A percentile compares a stretch with the other conserved stretches of the same genome.
Evolutionary conservation across 2,329 filamentous ascomycete species (phyloP).

Genomic region (Cytospora schulzeri): DNA sequence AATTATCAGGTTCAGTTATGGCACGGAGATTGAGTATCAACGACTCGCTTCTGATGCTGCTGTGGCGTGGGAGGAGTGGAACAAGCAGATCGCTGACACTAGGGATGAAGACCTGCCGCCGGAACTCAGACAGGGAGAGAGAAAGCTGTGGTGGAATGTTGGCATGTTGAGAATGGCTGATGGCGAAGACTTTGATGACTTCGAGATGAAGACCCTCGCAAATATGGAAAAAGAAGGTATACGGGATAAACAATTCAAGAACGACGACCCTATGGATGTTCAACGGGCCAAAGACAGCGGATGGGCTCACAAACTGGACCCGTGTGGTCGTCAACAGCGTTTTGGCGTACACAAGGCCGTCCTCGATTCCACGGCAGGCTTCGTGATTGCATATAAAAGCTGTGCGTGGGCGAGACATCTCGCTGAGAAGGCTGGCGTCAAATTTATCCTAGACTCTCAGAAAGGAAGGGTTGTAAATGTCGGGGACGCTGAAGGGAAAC

Average conservation of each 20-base stretch:
- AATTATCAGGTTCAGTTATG: conserved; percentile 18
- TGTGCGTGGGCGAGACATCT: conserved; percentile 12
- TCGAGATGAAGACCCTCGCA: neutral
- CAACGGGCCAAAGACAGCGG: conserved; percentile 1
- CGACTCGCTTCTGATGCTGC: conserved; percentile 13
- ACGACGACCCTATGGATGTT: neutral
- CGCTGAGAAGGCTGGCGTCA: conserved; percentile 5
- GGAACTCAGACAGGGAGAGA: neutral
- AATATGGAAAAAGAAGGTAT: conserved; percentile 15
- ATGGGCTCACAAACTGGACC: conserved; percentile 17
- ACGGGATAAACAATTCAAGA: conserved; percentile 13
- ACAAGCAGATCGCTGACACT: neutral
- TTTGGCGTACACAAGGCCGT: conserved; percentile 15
- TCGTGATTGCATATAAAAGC: conserved; percentile 9
- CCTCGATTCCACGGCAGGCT: conserved; percentile 13
- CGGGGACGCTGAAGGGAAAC: neutral
- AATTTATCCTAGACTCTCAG: conserved; percentile 1
- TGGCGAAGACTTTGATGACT: neutral
- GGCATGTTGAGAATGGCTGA: conserved; percentile 9
- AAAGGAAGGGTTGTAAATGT: neutral
- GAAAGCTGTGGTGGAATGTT: conserved; percentile 14
- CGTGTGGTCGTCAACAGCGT: neutral
- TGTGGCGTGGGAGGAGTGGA: conserved; percentile 16
- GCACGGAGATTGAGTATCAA: conserved; percentile 15
- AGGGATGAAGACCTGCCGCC: conserved; percentile 9